These are phyloP conservation scores for Candolleomyces aberdarensis DNA, from an alignment of 768 basidiomycete genomes.

Conservation along the genomic window DNA sequence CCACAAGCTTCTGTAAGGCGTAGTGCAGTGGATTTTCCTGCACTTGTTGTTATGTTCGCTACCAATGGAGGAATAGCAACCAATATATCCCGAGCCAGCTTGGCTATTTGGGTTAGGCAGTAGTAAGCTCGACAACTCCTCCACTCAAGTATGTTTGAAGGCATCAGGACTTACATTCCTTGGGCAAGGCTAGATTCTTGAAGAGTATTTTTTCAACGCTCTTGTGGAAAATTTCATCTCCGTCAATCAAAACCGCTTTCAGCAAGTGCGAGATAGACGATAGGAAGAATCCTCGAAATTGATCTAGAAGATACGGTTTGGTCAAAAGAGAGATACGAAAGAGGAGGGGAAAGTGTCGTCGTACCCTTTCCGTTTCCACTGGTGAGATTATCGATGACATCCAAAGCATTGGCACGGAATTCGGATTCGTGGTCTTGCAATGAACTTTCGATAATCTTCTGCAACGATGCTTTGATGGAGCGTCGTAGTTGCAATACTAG, in stretches of 20 bases:
- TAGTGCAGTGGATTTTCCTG: neutral
- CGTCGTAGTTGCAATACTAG: neutral
- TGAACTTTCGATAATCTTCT: neutral
- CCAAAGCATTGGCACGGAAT: neutral
- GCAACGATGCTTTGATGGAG: neutral
- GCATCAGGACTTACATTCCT: neutral
- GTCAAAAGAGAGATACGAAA: too few relatives aligned
- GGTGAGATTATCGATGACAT: neutral
- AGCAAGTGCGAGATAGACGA: neutral
- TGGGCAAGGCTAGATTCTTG: too few relatives aligned
- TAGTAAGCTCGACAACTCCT: too few relatives aligned
- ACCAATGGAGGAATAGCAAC: neutral
- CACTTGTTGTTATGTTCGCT: neutral
- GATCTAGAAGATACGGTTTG: neutral
- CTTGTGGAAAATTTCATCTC: neutral
- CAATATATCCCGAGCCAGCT: neutral
- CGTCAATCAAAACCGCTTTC: neutral
- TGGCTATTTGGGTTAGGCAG: too few relatives aligned
- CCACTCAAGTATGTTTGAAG: too few relatives aligned
- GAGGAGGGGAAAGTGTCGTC: too few relatives aligned
- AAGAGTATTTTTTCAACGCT: neutral
- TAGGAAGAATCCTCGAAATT: neutral
- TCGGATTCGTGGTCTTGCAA: neutral
- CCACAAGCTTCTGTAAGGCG: neutral
- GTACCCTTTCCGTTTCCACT: neutral